Conservation (phyloP, 495 filamentous ascomycete genomes). For the Annulohypoxylon maeteangense region DNA sequence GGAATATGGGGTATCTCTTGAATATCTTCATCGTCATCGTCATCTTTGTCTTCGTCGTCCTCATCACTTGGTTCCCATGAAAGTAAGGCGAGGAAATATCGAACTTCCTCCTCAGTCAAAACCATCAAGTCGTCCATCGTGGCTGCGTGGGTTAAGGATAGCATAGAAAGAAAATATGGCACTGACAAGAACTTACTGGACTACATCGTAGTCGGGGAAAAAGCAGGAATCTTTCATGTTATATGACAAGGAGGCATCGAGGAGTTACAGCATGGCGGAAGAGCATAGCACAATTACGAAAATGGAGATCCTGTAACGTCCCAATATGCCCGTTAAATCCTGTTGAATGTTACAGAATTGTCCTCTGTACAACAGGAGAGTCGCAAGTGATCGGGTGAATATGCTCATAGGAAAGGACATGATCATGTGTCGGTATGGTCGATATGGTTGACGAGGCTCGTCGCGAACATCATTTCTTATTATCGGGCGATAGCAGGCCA, state of each 20-base stretch:
- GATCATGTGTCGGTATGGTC: background rate
- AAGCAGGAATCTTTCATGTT: constrained; percentile 10
- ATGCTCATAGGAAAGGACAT: constrained; percentile 1
- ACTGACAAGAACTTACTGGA: background rate
- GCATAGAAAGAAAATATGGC: background rate
- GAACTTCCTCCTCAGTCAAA: constrained; percentile 55
- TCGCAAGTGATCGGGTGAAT: constrained; percentile 20
- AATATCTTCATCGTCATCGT: background rate
- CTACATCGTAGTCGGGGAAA: background rate
- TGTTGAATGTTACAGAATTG: constrained; percentile 28
- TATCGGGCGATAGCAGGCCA: constrained; percentile 30
- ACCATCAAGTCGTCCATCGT: constrained; percentile 44
- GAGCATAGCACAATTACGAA: constrained; percentile 31
- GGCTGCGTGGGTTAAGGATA: background rate
- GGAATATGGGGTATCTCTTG: constrained; percentile 4
- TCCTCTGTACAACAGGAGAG: constrained; percentile 19
- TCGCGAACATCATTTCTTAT: background rate
- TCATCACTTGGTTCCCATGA: constrained; percentile 50
- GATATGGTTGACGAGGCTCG: background rate
- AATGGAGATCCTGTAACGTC: constrained; percentile 29
- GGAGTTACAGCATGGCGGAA: constrained; percentile 17
- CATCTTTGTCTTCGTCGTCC: constrained; percentile 13
- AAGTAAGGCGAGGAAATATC: constrained; percentile 56
- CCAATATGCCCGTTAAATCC: constrained; percentile 21
- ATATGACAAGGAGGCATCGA: constrained; percentile 16